Conservation (phyloP, 108 stramenopile species). For the Cyclotella cryptica region DNA sequence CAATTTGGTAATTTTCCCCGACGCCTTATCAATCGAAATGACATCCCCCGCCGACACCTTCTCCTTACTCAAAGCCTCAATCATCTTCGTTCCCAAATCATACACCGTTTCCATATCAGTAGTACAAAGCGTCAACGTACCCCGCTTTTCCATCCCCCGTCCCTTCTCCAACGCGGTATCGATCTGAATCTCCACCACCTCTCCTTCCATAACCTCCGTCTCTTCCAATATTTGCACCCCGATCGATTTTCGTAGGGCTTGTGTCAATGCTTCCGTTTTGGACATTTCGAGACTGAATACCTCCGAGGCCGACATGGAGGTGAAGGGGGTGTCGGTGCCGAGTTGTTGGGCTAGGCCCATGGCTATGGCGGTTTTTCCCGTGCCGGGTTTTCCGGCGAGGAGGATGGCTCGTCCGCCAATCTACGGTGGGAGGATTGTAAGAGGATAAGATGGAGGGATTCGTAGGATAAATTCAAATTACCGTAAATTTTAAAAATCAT, state of each 20-base stretch:
- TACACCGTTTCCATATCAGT: conserved; percentile 99
- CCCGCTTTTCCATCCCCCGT: conserved; percentile 83
- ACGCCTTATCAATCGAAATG: conserved; percentile 99
- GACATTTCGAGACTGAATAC: conserved; percentile 98
- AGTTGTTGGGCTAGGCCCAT: conserved; percentile 92
- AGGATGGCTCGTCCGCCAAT: conserved; percentile 93
- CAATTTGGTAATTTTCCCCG: conserved; percentile 95
- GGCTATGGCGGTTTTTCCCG: conserved; percentile 94
- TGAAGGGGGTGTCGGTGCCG: conserved; percentile 97
- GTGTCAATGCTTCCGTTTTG: conserved; percentile 99
- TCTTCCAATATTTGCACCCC: conserved; percentile 98
- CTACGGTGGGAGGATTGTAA: conserved; percentile 22
- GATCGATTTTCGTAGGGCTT: conserved; percentile 94
- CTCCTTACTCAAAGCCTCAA: conserved; percentile 96
- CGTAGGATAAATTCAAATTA: too few species aligned
- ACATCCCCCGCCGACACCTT: conserved; percentile 98
- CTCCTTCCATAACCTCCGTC: conserved; percentile 99
- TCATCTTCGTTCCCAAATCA: conserved; percentile 99
- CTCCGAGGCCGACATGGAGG: conserved; percentile 95
- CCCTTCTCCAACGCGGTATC: conserved; percentile 72
- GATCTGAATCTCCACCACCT: conserved; percentile 99
- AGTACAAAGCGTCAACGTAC: conserved; percentile 96
- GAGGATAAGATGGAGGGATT: too few species aligned
- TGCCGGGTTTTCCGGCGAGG: conserved; percentile 91
- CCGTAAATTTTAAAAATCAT: neutral